Evolutionary conservation across 225 moss, liverwort and hornwort species (phyloP), one percentile per base, ranked within the genome.

Genomic region (Physcomitrellopsis africana): DNA sequence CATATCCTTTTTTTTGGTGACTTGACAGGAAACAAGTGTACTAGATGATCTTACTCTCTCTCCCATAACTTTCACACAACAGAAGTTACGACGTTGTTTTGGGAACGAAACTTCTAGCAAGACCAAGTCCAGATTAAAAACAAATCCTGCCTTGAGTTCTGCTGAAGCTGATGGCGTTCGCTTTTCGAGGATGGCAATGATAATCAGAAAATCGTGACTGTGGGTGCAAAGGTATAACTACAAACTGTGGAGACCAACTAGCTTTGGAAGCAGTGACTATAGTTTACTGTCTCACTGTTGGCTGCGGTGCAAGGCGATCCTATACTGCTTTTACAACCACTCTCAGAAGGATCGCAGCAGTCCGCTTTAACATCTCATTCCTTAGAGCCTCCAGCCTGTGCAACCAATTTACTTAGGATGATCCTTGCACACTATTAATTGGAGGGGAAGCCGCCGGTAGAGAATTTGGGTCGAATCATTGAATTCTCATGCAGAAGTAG

Each of bases 31-130:
- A 69, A 56, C 86, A 67, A 86, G 84, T 77, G 80, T 91, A 11
- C 67, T 65, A 10, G 91, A 91, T 70, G 91, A 91, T 54, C 86
- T 86, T 55, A 91, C 88, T 20, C 84, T 86, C 44, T 74, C 86
- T 47, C 49, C 52, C 10, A 79, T 77, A 64, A 86, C 78, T 16
- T 88, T 78, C 66, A 91, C 91, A 14, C 88, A 86, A 76, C 85
- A 86, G 43, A 91, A 91, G 82, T 69, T 91, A 43, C 82, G 84
- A 46, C 86, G 84, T 69, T 91, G 88, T 77, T 91, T 91, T 76
- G 84, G 82, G 45, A 88, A 64, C 73, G 85, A 84, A 61, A 63
- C 26, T 22, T 72, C 77, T 19, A 55, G 55, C 57, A 77, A 67
- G 58, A 24, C 22, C 12, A 72, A 67, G 63, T 56, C 67, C 37